Conservation (phyloP, 176 grass and related monocot species). For the Eragrostis curvula region DNA sequence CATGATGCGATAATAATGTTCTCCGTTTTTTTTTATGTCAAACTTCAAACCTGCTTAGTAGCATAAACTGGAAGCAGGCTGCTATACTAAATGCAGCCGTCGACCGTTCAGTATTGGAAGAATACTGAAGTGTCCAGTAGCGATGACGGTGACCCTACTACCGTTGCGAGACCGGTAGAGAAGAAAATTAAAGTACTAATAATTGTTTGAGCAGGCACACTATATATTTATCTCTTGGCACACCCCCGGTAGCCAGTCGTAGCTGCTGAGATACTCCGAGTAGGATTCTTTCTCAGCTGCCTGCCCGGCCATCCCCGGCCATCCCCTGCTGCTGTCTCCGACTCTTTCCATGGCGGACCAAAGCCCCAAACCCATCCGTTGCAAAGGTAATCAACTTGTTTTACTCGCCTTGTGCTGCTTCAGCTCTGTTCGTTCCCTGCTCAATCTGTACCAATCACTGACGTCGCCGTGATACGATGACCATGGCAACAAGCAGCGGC, state of each 20-base stretch:
- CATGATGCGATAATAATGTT: too few relatives aligned
- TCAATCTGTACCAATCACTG: neutral
- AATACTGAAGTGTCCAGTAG: too few relatives aligned
- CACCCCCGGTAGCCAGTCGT: neutral
- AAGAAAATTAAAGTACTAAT: too few relatives aligned
- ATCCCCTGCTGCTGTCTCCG: neutral
- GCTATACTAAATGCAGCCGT: too few relatives aligned
- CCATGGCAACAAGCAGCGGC: slow-evolving; percentile 50
- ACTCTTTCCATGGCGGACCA: slow-evolving; percentile 35
- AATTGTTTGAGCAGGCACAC: neutral
- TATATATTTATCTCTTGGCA: neutral
- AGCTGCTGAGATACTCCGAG: neutral
- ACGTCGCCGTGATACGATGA: neutral
- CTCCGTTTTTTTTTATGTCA: too few relatives aligned
- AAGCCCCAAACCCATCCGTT: slow-evolving; percentile 54
- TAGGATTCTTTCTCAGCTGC: neutral
- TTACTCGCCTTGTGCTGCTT: neutral
- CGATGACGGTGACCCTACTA: too few relatives aligned
- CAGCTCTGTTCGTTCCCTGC: neutral
- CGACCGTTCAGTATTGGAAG: too few relatives aligned
- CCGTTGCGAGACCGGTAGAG: too few relatives aligned
- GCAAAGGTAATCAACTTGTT: slow-evolving; percentile 59
- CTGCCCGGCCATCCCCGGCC: neutral
- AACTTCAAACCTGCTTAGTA: too few relatives aligned
- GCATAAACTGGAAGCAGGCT: too few relatives aligned